Base-by-base conservation (phyloP, 2,329 filamentous ascomycete species). In the Zymoseptoria ardabiliae region DNA sequence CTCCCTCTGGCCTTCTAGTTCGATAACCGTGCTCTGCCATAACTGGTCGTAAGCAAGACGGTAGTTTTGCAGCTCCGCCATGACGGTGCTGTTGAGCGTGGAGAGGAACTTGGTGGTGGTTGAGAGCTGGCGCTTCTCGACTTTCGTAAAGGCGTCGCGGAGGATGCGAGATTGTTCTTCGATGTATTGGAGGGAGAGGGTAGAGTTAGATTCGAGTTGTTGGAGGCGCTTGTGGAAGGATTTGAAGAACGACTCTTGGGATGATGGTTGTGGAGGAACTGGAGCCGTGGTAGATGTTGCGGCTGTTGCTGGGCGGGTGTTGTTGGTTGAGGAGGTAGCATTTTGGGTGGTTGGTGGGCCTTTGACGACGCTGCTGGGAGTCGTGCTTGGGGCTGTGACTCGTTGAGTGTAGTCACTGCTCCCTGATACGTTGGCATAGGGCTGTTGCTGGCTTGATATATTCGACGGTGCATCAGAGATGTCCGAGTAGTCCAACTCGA, bases 241-340 rank as follows among this genome's bases (percentile, higher is more conserved):
- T 73, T 97, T 97, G 82, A 97, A 99, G 75, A 99, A 97, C 1
- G 90, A 94, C 72, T 99, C 94, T 73, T 99, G 94, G 0, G 95
- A 94, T 0, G 92, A 91, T 2, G 93, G 92, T 76, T 66, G 82
- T 75, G 23, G 77, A 75, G 50, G 79, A 69, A 8, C 78, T 76
- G 23, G 28, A 11, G 41, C 50, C 4, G 28, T 49, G 10, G 56
- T 49, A 6, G 53, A 48, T 10, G 53, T 25, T 20, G 52, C 52
- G 5, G 35, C 23, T 13, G 17, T 13, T 17, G 35, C 35, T n/a
- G 35, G 35, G n/a, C 61, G 61, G 2, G 61, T 61, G 17, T 63
- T 56, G 53, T 59, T 64, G 30, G n/a, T 45, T 45, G 35, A 45
- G 3, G 61, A 54, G 13, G 62, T 58, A 8, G 51, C 41, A 2